Evolutionary conservation across 257 asterid species (phyloP).

Genomic region (Ilex aquifolium): DNA sequence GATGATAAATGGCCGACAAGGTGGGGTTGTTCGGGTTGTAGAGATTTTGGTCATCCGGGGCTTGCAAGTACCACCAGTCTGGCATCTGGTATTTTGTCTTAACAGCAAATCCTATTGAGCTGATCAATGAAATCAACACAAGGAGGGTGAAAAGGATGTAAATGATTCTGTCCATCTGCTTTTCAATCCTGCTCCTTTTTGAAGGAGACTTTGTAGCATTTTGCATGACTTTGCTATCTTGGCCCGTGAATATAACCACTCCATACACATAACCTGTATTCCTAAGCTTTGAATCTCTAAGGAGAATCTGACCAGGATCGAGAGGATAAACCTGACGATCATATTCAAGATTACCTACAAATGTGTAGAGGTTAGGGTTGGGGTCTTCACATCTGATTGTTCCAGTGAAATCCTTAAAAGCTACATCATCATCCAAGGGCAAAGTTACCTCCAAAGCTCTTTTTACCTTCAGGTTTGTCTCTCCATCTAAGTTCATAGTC

Average conservation of each 20-base stretch:
- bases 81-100: slow-evolving; percentile 70
- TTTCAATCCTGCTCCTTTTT: slow-evolving; percentile 80
- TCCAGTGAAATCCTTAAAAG: slow-evolving; percentile 71
- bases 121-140: slow-evolving; percentile 62
- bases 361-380: slow-evolving; percentile 76
- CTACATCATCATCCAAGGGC: slow-evolving; percentile 47
- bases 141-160: slow-evolving; percentile 77
- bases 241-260: slow-evolving; percentile 83
- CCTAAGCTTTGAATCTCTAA: slow-evolving; percentile 92
- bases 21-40: slow-evolving; percentile 55
- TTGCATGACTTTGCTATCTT: slow-evolving; percentile 94
- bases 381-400: slow-evolving; percentile 87
- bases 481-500: slow-evolving; percentile 96
- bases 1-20: slow-evolving; percentile 66
- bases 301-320: slow-evolving; percentile 90
- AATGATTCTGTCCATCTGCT: slow-evolving; percentile 90
- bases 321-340: slow-evolving; percentile 58
- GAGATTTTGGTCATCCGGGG: slow-evolving; percentile 44
- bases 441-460: slow-evolving; percentile 69
- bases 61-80: slow-evolving; percentile 81
- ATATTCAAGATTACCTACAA: slow-evolving; percentile 82
- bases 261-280: slow-evolving; percentile 79
- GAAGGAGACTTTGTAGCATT: slow-evolving; percentile 91
- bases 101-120: slow-evolving; percentile 69
- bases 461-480: slow-evolving; percentile 91